These are phyloP conservation scores for Alternaria solani DNA, from an alignment of 2,329 filamentous ascomycete species.

Conservation along the genomic window DNA sequence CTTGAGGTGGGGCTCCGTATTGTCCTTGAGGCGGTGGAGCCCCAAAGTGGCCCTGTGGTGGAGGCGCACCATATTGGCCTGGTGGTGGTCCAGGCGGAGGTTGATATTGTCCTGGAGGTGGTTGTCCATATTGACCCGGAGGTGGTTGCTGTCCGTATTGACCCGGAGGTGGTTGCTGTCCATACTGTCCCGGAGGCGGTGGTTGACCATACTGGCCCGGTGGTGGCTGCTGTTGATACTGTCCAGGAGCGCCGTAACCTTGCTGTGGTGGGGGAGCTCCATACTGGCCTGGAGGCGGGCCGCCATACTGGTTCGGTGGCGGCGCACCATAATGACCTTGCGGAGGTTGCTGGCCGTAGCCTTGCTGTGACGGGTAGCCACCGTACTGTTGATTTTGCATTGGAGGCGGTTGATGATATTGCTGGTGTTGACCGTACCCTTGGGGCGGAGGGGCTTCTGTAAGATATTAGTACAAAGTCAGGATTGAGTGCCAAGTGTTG, in stretches of 20 bases:
- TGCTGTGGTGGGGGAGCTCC: slow-evolving; percentile 30
- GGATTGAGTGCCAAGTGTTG: slow-evolving; percentile 26
- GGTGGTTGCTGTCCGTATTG: slow-evolving; percentile 26
- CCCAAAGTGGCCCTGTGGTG: slow-evolving; percentile 38
- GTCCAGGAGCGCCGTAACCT: slow-evolving; percentile 27
- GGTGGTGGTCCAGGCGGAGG: slow-evolving; percentile 25
- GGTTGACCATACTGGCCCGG: slow-evolving; percentile 40
- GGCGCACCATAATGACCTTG: slow-evolving; percentile 49
- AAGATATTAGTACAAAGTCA: slow-evolving; percentile 33
- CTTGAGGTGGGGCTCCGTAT: slow-evolving; percentile 27
- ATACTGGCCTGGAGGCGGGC: slow-evolving; percentile 30
- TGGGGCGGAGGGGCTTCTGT: slow-evolving; percentile 36
- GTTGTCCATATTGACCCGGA: slow-evolving; percentile 26
- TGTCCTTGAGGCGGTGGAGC: slow-evolving; percentile 49
- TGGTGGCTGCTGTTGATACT: slow-evolving; percentile 22
- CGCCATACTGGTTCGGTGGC: slow-evolving; percentile 38
- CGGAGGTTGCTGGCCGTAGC: slow-evolving; percentile 33
- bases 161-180: slow-evolving; percentile 18
- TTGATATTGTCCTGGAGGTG: slow-evolving; percentile 27
- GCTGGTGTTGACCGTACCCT: slow-evolving; percentile 32
- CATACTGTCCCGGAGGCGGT: slow-evolving; percentile 35
- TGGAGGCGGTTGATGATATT: slow-evolving; percentile 42
- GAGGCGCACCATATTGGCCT: slow-evolving; percentile 20
- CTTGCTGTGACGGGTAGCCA: slow-evolving; percentile 45
- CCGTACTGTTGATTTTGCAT: slow-evolving; percentile 44